A percentile compares a stretch with the other conserved stretches of the same genome.
These are phyloP conservation scores for Pythium graminicola DNA, from an alignment of 352 stramenopile genomes.

Conservation along the genomic window DNA sequence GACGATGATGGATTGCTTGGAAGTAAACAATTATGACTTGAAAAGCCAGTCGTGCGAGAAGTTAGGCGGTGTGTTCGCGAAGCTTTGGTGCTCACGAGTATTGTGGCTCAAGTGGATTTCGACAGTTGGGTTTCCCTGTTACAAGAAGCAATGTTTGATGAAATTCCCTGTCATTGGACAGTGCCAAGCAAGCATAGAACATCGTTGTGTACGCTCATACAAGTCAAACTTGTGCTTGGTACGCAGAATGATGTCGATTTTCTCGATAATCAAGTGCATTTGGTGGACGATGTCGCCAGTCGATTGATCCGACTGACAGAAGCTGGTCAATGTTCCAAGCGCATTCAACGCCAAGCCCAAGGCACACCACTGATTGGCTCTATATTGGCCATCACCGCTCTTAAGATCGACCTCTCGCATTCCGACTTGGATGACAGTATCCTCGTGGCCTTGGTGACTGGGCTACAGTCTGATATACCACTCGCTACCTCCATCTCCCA, in stretches of 20 bases:
- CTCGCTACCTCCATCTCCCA: neutral
- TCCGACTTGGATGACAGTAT: too few relatives aligned
- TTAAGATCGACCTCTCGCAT: too few relatives aligned
- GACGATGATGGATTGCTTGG: neutral
- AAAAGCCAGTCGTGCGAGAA: neutral
- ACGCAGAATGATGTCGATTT: neutral
- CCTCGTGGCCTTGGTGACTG: too few relatives aligned
- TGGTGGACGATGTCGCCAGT: neutral
- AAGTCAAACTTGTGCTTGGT: neutral
- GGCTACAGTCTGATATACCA: neutral
- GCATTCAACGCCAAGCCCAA: neutral
- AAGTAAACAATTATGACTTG: neutral
- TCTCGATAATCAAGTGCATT: neutral
- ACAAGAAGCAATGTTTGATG: neutral
- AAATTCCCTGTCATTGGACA: neutral
- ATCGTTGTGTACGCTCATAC: neutral
- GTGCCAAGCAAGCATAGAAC: neutral
- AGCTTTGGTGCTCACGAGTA: constrained; percentile 1
- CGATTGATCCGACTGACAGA: neutral
- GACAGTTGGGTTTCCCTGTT: neutral
- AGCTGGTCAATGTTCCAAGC: neutral
- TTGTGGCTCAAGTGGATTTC: neutral
- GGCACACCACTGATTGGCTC: too few relatives aligned
- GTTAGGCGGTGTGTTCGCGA: neutral
- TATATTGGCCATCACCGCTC: too few relatives aligned